phyloP scores from a whole-genome alignment of 1,284 basidiomycete species.

The Athelia psychrophila region DNA sequence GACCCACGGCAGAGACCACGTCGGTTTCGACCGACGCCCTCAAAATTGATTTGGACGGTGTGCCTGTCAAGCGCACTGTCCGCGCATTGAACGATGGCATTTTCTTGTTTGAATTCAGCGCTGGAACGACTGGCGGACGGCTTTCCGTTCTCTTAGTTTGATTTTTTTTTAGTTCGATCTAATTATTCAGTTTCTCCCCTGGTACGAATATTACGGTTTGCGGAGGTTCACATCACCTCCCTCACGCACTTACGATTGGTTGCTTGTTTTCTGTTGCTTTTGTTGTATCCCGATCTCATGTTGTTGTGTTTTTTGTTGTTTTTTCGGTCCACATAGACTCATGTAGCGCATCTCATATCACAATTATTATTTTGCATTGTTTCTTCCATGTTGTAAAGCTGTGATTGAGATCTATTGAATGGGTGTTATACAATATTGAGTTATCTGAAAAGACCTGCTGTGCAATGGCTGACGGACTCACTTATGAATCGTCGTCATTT shows the following conservation, averaged over 20 bases:
- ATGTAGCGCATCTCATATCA: background rate
- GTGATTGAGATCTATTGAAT: background rate
- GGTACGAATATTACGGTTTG: background rate
- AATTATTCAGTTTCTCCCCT: background rate
- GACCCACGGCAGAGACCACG: background rate
- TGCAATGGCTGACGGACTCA: background rate
- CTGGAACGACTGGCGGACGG: slow-evolving; percentile 11
- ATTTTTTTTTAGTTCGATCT: background rate
- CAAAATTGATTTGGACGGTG: background rate
- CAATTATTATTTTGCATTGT: background rate
- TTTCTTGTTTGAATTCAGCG: slow-evolving; percentile 18
- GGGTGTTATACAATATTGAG: background rate
- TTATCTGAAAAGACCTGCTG: background rate
- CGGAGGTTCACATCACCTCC: background rate
- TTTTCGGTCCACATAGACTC: background rate
- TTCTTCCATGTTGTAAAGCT: no score
- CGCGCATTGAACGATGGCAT: slow-evolving; percentile 9
- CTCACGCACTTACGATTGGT: background rate
- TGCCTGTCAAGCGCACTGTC: slow-evolving; percentile 8
- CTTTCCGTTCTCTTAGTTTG: slow-evolving; percentile 5
- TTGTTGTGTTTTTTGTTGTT: background rate
- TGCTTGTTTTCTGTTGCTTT: background rate
- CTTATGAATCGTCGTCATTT: slow-evolving; percentile 5
- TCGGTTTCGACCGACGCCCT: background rate
- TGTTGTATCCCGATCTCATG: background rate